Conservation (phyloP, 2,329 filamentous ascomycete genomes). For the Teratosphaeria epicoccoides region DNA sequence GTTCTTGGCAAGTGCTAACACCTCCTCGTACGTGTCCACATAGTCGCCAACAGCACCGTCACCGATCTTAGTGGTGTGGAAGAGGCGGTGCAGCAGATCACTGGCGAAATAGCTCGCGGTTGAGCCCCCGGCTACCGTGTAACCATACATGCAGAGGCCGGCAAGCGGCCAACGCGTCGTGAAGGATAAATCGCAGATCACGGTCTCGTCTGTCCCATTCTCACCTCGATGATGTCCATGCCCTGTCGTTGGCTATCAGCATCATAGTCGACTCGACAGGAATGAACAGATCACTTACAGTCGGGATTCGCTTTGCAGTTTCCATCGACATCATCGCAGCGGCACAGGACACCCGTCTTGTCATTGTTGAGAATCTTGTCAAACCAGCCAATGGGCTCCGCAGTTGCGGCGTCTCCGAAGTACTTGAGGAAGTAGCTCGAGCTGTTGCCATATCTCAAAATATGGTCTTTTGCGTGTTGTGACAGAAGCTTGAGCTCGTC, state of each 20-base stretch:
- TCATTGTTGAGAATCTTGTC: conserved; percentile 50
- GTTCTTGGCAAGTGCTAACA: conserved; percentile 42
- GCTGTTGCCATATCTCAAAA: conserved; percentile 46
- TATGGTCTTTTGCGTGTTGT: conserved; percentile 52
- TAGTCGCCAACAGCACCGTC: conserved; percentile 53
- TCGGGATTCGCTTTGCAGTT: background rate
- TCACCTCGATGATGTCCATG: conserved; percentile 57
- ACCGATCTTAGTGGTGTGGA: conserved; percentile 51
- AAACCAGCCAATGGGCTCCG: conserved; percentile 51
- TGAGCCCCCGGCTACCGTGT: conserved; percentile 46
- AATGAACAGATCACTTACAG: background rate
- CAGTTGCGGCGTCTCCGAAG: conserved; percentile 51
- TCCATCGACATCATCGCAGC: conserved; percentile 47
- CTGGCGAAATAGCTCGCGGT: conserved; percentile 55
- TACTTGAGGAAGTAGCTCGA: conserved; percentile 55
- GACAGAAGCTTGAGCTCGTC: conserved; percentile 49
- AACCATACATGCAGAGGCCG: conserved; percentile 52
- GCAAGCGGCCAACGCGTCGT: conserved; percentile 46
- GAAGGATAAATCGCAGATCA: conserved; percentile 58
- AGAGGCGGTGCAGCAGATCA: conserved; percentile 56
- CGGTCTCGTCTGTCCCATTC: conserved; percentile 56
- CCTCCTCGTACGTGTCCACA: conserved; percentile 47
- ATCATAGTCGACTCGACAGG: background rate
- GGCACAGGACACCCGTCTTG: conserved; percentile 48
- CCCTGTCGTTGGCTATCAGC: conserved; percentile 39